These are phyloP conservation scores for Rubus parviflorus DNA, from an alignment of 306 rosid species.

Conservation along the genomic window DNA sequence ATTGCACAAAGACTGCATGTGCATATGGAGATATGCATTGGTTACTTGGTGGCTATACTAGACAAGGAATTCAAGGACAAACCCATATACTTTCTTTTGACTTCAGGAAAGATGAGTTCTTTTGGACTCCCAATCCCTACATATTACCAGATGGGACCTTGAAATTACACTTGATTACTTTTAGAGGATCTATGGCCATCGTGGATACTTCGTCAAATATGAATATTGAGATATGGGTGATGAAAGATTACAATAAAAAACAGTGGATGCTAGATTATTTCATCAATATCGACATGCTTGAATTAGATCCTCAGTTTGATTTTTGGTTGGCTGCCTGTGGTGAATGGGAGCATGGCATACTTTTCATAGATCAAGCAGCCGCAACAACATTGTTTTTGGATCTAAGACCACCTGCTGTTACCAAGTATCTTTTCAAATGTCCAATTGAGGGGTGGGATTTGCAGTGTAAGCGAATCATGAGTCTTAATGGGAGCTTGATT, in stretches of 20 bases:
- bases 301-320: neutral
- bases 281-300: neutral
- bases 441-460: neutral
- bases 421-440: neutral
- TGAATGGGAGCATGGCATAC: conserved; percentile 1
- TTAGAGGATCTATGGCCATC: too few species aligned
- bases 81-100: neutral
- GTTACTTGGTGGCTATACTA: neutral
- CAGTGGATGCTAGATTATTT: neutral
- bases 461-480: neutral
- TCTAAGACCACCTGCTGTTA: neutral
- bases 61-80: neutral
- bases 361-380: neutral
- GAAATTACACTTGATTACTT: too few species aligned
- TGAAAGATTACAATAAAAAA: too few species aligned
- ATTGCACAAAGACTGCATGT: neutral
- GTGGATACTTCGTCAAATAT: too few species aligned
- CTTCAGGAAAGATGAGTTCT: too few species aligned
- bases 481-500: neutral
- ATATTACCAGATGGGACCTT: too few species aligned
- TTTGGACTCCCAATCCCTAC: too few species aligned
- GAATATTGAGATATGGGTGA: too few species aligned
- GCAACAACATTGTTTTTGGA: neutral
- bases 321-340: neutral
- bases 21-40: neutral